Evolutionary conservation across 805 yeast genomes (phyloP).

Genomic region (Nakazawaea ishiwadae): DNA sequence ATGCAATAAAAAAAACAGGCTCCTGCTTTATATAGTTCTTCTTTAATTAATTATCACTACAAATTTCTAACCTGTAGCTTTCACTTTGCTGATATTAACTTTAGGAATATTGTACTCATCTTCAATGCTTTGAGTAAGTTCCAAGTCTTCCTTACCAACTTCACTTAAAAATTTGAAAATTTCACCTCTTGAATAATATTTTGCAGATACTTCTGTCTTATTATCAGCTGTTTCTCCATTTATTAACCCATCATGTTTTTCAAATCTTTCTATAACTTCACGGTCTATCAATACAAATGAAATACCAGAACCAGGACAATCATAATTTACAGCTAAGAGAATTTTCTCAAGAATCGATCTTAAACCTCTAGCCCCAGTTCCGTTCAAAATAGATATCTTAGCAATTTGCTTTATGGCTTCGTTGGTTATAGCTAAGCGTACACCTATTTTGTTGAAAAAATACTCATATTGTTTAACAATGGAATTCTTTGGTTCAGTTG

Average conservation of each 20-base stretch:
- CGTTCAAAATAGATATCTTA: constrained; percentile 41
- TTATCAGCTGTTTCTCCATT: constrained; percentile 5
- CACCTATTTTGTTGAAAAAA: constrained; percentile 48
- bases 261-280: constrained; percentile 36
- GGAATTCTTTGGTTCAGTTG: constrained; percentile 54
- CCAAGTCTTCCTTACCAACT: constrained; percentile 35
- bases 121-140: constrained; percentile 29
- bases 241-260: constrained; percentile 24
- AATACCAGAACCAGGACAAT: constrained; percentile 54
- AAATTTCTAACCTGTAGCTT: not conserved
- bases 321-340: constrained; percentile 47
- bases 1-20: too few species aligned
- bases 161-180: constrained; percentile 35
- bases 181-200: constrained; percentile 42
- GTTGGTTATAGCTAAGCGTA: constrained; percentile 41
- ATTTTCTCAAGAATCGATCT: constrained; percentile 51
- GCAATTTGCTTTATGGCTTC: constrained; percentile 47
- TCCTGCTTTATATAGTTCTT: too few species aligned
- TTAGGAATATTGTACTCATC: constrained; percentile 23
- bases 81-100: not conserved
- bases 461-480: constrained; percentile 48
- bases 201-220: constrained; percentile 25
- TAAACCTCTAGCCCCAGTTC: constrained; percentile 60
- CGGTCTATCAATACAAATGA: constrained; percentile 44
- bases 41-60: too few species aligned